Conservation (phyloP, 2,329 filamentous ascomycete species). For the Elsinoe perseae region DNA sequence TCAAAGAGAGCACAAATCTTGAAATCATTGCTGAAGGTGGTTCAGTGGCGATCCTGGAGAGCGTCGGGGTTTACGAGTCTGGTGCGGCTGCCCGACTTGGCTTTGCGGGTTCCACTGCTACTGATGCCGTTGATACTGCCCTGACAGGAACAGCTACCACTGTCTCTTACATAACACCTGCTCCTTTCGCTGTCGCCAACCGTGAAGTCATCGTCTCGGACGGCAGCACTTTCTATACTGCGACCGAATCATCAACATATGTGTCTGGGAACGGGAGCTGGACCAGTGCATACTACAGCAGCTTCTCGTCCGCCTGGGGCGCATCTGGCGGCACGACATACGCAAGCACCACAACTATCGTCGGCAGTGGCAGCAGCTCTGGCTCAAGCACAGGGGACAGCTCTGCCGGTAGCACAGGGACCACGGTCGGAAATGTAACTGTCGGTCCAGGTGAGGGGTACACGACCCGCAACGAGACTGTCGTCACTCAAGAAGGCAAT, state of each 20-base stretch:
- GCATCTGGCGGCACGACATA: slow-evolving; percentile 6
- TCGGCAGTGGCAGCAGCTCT: slow-evolving; percentile 1
- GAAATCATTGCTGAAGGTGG: slow-evolving; percentile 24
- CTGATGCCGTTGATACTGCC: slow-evolving; percentile 16
- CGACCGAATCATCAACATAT: slow-evolving; percentile 26
- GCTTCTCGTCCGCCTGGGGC: slow-evolving; percentile 14
- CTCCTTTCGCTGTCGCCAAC: slow-evolving; percentile 23
- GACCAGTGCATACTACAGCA: slow-evolving; percentile 16
- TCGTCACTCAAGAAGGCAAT: slow-evolving; percentile 2
- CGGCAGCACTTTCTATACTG: slow-evolving; percentile 27
- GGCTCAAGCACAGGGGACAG: slow-evolving; percentile 20
- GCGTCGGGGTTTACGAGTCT: slow-evolving; percentile 9
- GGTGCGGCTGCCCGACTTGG: slow-evolving; percentile 20
- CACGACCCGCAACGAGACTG: slow-evolving; percentile 6
- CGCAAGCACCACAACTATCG: slow-evolving; percentile 1
- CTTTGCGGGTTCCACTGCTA: slow-evolving; percentile 22
- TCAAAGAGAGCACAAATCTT: slow-evolving; percentile 25
- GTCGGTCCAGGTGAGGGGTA: slow-evolving; percentile 19
- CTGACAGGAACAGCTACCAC: slow-evolving; percentile 7
- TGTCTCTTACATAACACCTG: slow-evolving; percentile 20
- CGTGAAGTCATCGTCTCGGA: slow-evolving; percentile 27
- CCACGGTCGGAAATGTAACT: slow-evolving; percentile 19
- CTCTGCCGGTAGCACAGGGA: slow-evolving; percentile 20
- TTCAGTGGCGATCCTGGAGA: slow-evolving; percentile 26
- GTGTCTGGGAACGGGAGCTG: slow-evolving; percentile 7